Evolutionary conservation across 1,284 basidiomycete species (phyloP).

Genomic region (Clitocybe nebularis): DNA sequence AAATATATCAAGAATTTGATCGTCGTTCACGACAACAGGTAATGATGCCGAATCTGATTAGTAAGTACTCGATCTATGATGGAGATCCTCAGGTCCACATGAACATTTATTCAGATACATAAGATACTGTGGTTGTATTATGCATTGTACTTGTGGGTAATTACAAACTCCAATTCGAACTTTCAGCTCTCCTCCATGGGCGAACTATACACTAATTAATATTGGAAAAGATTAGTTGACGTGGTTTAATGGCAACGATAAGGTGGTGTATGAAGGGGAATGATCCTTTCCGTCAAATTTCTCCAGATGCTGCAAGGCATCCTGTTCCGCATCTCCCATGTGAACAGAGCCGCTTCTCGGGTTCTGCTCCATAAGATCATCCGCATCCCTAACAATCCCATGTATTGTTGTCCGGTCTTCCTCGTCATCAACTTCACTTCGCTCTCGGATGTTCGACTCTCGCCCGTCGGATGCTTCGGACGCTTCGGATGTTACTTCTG

Average conservation of each 20-base stretch:
- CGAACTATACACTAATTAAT: too few relatives aligned
- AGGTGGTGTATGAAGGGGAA: slow-evolving; percentile 8
- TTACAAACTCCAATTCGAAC: too few relatives aligned
- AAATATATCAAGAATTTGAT: slow-evolving; percentile 7
- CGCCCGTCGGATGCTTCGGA: slow-evolving; percentile 8
- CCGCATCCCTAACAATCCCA: slow-evolving; percentile 31
- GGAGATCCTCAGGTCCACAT: slow-evolving; percentile 8
- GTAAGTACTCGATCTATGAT: too few relatives aligned
- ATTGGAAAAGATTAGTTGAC: slow-evolving; percentile 12
- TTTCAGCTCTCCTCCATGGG: too few relatives aligned
- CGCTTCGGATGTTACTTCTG: slow-evolving; percentile 12
- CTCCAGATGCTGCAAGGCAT: slow-evolving; percentile 1
- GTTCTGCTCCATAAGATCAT: slow-evolving; percentile 16
- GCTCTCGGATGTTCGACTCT: slow-evolving; percentile 21
- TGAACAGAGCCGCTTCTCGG: slow-evolving; percentile 12
- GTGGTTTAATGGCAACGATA: slow-evolving; percentile 6
- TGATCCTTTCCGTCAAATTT: slow-evolving; percentile 11
- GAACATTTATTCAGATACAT: slow-evolving; percentile 4
- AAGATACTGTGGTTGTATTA: not conserved
- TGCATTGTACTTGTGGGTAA: too few relatives aligned
- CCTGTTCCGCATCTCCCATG: slow-evolving; percentile 1
- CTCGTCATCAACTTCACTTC: slow-evolving; percentile 27
- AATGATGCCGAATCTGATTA: slow-evolving; percentile 17
- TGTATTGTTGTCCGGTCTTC: slow-evolving; percentile 62
- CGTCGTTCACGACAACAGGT: slow-evolving; percentile 15